A percentile compares a stretch with the other conserved stretches of the same genome.
These are phyloP conservation scores for Mycena sanguinolenta DNA, from an alignment of 768 basidiomycete species.

Conservation along the genomic window DNA sequence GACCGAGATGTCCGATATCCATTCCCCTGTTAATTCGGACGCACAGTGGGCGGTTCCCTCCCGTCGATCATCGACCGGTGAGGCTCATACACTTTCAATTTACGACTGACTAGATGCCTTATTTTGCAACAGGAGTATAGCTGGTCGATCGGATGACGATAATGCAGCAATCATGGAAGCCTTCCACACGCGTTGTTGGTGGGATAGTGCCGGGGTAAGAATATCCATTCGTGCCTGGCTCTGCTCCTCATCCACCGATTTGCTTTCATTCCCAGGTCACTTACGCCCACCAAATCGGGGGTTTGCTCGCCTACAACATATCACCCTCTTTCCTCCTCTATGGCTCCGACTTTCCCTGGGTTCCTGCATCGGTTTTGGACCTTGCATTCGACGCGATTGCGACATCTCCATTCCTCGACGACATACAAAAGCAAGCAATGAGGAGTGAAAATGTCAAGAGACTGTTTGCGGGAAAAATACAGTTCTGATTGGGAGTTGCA, in stretches of 20 bases:
- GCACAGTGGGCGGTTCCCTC: constrained; percentile 28
- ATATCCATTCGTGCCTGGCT: neutral
- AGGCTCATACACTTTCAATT: no score
- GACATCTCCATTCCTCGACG: constrained; percentile 15
- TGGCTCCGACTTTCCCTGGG: constrained; percentile 24
- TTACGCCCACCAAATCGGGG: constrained; percentile 26
- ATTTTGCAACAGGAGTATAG: constrained; percentile 18
- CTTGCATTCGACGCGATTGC: constrained; percentile 11
- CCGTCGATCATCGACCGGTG: constrained; percentile 32
- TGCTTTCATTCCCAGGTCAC: constrained; percentile 2
- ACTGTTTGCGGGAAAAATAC: constrained; percentile 15
- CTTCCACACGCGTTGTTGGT: constrained; percentile 23
- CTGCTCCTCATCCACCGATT: no score
- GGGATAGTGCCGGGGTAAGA: constrained; percentile 30
- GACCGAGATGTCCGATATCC: no score
- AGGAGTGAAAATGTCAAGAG: constrained; percentile 20
- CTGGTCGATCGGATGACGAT: constrained; percentile 4
- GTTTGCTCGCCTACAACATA: constrained; percentile 28
- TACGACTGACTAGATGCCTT: neutral
- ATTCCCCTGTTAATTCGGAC: no score
- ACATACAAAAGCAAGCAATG: constrained; percentile 15
- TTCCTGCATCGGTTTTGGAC: constrained; percentile 13
- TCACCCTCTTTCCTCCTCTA: constrained; percentile 18
- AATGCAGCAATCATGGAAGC: constrained; percentile 6
- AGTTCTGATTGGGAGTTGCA: no score